Base-by-base conservation (phyloP, 2,329 filamentous ascomycete genomes). In the Penicillium polonicum region DNA sequence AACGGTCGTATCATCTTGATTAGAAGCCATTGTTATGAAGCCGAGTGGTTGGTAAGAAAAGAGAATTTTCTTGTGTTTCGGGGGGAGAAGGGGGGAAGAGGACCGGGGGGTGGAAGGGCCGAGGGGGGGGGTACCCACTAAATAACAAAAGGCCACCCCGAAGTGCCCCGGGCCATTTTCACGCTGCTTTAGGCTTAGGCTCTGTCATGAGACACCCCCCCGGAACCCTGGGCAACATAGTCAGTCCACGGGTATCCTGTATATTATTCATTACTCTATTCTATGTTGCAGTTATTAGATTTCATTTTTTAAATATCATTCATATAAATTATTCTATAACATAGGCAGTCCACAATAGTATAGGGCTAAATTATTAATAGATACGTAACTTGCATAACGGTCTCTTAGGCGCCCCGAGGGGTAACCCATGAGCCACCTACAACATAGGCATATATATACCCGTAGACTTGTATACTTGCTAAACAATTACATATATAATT, bases 11-110 rank as follows among this genome's bases (percentile, higher is more conserved):
- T 68, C 68, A 50, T 78, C 73, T 60, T 74, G 75, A 53, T 45
- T 52, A 5, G 66, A 63, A 58, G 72, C 61, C 73, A 75, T 77
- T 46, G 78, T 48, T 21, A 33, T 57, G 55, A 80, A 78, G 78
- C 68, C 55, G 57, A 51, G 60, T 46, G 49, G 46, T 33, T 33
- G 49, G 57, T 52, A 43, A 63, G 61, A 57, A 55, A 63, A 60
- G 59, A 60, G 59, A 67, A 61, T 60, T 57, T 57, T 68, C 55
- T 55, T 57, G 52, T 19, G 48, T 35, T 35, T 35, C 29, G 29
- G 44, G 44, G 55, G 39, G 50, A n/a, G 36, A 49, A n/a, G 46
- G 59, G 57, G 52, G 53, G 23, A 46, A 44, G 21, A 25, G 57
- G 55, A 58, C 55, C 17, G 42, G 59, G 63, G 65, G 55, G 55